Evolutionary conservation across 768 basidiomycete genomes (phyloP).

Genomic region (Rubroboletus satanas): DNA sequence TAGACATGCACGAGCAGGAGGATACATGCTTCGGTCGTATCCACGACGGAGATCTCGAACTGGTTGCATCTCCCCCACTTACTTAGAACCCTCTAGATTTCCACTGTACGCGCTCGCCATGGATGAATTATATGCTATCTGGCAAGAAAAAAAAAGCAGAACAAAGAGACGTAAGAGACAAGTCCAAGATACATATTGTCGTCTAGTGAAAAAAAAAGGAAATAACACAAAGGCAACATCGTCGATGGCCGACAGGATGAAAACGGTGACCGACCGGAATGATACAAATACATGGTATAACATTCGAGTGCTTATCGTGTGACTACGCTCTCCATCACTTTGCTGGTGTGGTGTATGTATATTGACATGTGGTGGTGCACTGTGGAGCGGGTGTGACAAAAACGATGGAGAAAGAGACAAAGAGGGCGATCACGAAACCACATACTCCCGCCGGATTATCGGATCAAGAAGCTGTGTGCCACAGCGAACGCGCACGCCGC

Average conservation of each 20-base stretch:
- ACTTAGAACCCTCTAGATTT: background rate
- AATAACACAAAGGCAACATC: background rate
- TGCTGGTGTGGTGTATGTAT: background rate
- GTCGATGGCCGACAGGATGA: too few relatives aligned
- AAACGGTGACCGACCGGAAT: background rate
- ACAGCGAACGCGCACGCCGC: conserved; percentile 59
- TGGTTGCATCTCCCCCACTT: background rate
- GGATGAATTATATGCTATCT: background rate
- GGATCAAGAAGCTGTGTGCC: conserved; percentile 70
- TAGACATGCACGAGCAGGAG: background rate
- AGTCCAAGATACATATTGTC: background rate
- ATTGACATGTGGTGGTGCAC: background rate
- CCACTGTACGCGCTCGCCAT: background rate
- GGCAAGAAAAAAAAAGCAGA: background rate
- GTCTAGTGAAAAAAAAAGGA: background rate
- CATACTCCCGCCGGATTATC: conserved; percentile 49
- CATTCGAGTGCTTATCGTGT: too few relatives aligned
- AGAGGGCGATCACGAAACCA: background rate
- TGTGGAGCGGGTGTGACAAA: background rate
- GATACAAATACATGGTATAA: background rate
- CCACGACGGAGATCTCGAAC: background rate
- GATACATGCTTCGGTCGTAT: too few relatives aligned
- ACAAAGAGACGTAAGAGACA: background rate
- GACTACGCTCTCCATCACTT: background rate
- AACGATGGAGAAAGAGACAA: background rate